Percentiles rank a stretch among this genome's conserved stretches.
Evolutionary conservation across 1,284 basidiomycete genomes (phyloP).

Genomic region (Austroboletus niveus): DNA sequence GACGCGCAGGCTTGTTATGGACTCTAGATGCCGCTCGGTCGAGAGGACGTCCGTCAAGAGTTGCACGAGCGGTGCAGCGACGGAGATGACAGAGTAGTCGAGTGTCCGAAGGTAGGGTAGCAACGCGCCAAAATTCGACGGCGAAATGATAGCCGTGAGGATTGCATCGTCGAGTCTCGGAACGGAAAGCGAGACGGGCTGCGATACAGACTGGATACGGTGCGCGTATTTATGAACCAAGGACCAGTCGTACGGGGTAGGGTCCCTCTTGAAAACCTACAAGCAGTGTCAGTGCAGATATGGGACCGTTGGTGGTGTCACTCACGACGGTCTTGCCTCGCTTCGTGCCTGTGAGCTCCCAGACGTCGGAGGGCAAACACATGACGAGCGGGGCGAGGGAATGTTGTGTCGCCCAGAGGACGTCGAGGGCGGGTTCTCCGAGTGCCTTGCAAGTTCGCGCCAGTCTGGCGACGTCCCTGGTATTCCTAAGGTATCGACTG

Average conservation of each 20-base stretch:
- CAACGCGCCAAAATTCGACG: conserved; percentile 20
- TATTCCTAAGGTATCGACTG: conserved; percentile 20
- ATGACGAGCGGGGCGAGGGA: conserved; percentile 30
- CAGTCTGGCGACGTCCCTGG: conserved; percentile 25
- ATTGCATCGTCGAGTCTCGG: conserved; percentile 25
- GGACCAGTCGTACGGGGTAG: conserved; percentile 22
- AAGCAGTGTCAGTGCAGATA: no score
- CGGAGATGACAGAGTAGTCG: conserved; percentile 30
- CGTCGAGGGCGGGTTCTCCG: conserved; percentile 28
- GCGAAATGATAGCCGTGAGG: conserved; percentile 18
- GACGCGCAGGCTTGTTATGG: conserved; percentile 22
- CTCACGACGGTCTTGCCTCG: conserved; percentile 26
- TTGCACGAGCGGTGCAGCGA: conserved; percentile 17
- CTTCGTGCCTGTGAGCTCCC: conserved; percentile 16
- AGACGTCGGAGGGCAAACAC: conserved; percentile 27
- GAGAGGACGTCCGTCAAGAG: conserved; percentile 23
- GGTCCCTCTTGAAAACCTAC: conserved; percentile 24
- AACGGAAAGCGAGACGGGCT: conserved; percentile 22
- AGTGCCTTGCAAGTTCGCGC: conserved; percentile 31
- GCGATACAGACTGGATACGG: conserved; percentile 23
- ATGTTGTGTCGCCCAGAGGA: conserved; percentile 31
- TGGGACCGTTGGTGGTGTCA: neutral
- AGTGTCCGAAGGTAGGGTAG: conserved; percentile 27
- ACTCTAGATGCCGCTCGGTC: conserved; percentile 15
- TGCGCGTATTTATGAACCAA: conserved; percentile 24